A percentile compares a stretch with the other conserved stretches of the same genome.
These are phyloP conservation scores for Talaromyces rugulosus DNA, from an alignment of 2,329 filamentous ascomycete genomes.

Conservation along the genomic window DNA sequence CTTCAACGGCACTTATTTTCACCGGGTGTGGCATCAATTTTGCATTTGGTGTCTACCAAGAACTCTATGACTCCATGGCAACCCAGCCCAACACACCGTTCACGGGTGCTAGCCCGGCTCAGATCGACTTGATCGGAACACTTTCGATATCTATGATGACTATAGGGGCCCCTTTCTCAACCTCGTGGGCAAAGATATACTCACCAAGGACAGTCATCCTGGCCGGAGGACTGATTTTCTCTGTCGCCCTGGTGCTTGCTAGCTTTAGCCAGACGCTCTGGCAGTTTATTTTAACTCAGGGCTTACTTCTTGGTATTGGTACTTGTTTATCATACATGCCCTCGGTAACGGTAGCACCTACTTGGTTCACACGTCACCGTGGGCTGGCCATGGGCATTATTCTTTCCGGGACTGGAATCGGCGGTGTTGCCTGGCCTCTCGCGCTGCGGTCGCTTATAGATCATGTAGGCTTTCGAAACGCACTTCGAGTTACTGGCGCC, in stretches of 20 bases:
- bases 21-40: conserved; percentile 36
- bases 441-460: conserved; percentile 26
- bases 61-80: conserved; percentile 33
- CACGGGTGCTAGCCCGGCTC: conserved; percentile 28
- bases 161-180: conserved; percentile 30
- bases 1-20: conserved; percentile 26
- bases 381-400: conserved; percentile 38
- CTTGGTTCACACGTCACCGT: conserved; percentile 32
- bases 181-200: conserved; percentile 30
- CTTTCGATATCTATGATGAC: conserved; percentile 33
- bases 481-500: conserved; percentile 29
- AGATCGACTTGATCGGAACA: conserved; percentile 38
- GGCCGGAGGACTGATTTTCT: conserved; percentile 26
- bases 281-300: conserved; percentile 32
- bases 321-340: conserved; percentile 36
- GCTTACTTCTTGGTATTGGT: conserved; percentile 33
- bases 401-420: conserved; percentile 34
- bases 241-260: conserved; percentile 25
- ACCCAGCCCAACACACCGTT: conserved; percentile 27
- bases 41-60: conserved; percentile 39
- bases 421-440: conserved; percentile 35
- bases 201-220: conserved; percentile 26
- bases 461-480: conserved; percentile 34
- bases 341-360: conserved; percentile 33
- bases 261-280: conserved; percentile 30